phyloP scores from a whole-genome alignment of 495 filamentous ascomycete species.

The Jackrogersella minutella region DNA sequence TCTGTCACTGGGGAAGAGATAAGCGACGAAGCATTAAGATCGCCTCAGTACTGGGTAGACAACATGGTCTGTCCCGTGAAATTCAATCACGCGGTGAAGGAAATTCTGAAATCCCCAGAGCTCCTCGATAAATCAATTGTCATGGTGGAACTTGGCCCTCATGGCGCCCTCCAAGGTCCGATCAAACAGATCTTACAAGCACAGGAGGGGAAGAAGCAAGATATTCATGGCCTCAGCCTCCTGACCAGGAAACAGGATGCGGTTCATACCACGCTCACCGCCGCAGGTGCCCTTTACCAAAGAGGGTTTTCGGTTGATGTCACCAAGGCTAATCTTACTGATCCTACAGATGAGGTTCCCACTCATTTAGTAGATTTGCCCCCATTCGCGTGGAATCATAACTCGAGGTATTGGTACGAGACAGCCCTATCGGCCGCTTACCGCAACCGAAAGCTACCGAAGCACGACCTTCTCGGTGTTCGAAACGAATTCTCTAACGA shows the following conservation, averaged over 20 bases:
- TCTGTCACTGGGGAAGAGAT: slow-evolving; percentile 49
- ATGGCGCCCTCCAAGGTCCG: slow-evolving; percentile 61
- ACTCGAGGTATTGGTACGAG: slow-evolving; percentile 51
- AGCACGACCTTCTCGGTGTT: slow-evolving; percentile 57
- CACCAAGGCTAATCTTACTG: slow-evolving; percentile 44
- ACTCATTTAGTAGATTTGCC: slow-evolving; percentile 44
- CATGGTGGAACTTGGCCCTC: slow-evolving; percentile 66
- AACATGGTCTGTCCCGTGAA: slow-evolving; percentile 54
- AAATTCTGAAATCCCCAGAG: slow-evolving; percentile 24
- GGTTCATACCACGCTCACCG: slow-evolving; percentile 42
- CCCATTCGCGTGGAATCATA: slow-evolving; percentile 53
- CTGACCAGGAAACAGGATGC: slow-evolving; percentile 44
- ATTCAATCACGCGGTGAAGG: slow-evolving; percentile 47
- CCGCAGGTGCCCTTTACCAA: slow-evolving; percentile 43
- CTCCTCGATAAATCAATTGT: slow-evolving; percentile 26
- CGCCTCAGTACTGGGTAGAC: slow-evolving; percentile 51
- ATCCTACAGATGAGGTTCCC: slow-evolving; percentile 22
- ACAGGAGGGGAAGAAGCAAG: slow-evolving; percentile 10
- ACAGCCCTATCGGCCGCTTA: slow-evolving; percentile 51
- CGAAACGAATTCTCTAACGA: slow-evolving; percentile 43
- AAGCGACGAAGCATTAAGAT: slow-evolving; percentile 36
- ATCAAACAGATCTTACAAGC: slow-evolving; percentile 55
- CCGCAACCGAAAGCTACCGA: slow-evolving; percentile 47
- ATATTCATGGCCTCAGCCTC: slow-evolving; percentile 30
- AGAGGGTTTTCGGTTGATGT: slow-evolving; percentile 54